Evolutionary conservation across 257 asterid genomes (phyloP), one percentile per base, ranked within the genome.

Genomic region (Scutellaria minor): DNA sequence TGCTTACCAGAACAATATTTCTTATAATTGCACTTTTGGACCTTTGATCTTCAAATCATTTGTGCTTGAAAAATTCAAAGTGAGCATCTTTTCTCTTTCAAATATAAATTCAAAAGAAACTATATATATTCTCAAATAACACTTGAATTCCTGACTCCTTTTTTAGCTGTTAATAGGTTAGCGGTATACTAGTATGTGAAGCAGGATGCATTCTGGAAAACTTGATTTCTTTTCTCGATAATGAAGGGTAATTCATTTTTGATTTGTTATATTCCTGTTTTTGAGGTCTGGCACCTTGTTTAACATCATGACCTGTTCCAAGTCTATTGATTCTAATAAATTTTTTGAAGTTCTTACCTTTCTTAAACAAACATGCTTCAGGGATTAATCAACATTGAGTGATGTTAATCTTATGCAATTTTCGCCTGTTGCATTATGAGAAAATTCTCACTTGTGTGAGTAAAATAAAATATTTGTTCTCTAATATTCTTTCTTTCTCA

Each of bases 181-280:
- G 97, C 61, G 97, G 97, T 68, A 77, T 88, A 81, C 85, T 94
- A 86, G 97, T 94, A 68, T 94, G 99, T 75, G 99, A 91, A 83
- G 97, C 99, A 66, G 99, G 99, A 79, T 91, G 99, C 95, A 91
- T 94, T 80, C 85, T 94, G 84, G 99, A 94, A 83, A 94, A 89
- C 79, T 89, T 94, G 87, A 91, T 84, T 55, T 78, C 96, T 48
- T 91, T 89, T 83, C 96, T 94, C 67, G 97, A 94, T 79, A 79
- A 81, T 70, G 87, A 87, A 84, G 97, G 99, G 97, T 93, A 83
- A 81, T 59, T 35, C 39, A 77, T 71, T 63, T 56, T 56, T 66
- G 22, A 56, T 61, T 22, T 52, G 7, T 35, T 31, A 9, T 40
- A 24, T 44, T 70, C 51, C 72, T 68, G 18, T 64, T 61, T 60